These are phyloP conservation scores for Fusarium ramigenum DNA, from an alignment of 2,329 filamentous ascomycete genomes.

Conservation along the genomic window DNA sequence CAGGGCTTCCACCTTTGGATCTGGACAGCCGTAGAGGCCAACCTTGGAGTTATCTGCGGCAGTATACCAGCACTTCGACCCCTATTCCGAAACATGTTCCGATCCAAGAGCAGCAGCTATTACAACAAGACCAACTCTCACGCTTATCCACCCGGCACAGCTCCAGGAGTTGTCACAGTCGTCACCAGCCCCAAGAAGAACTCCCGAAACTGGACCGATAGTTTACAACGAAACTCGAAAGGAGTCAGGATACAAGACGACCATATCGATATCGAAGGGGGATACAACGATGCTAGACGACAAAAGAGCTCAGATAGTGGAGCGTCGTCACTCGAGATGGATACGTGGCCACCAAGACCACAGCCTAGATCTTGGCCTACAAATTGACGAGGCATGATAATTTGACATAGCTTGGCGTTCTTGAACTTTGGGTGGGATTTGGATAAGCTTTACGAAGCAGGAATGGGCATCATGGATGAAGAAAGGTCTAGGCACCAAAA, in stretches of 20 bases:
- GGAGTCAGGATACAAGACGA: slow-evolving; percentile 40
- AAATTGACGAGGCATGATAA: slow-evolving; percentile 1
- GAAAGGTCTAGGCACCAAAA: not conserved
- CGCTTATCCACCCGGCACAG: slow-evolving; percentile 29
- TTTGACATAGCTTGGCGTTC: slow-evolving; percentile 25
- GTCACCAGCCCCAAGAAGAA: slow-evolving; percentile 23
- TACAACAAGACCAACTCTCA: slow-evolving; percentile 35
- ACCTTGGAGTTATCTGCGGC: slow-evolving; percentile 54
- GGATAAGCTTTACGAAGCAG: slow-evolving; percentile 1
- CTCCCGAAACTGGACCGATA: slow-evolving; percentile 32
- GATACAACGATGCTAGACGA: slow-evolving; percentile 16
- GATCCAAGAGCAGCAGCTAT: slow-evolving; percentile 39
- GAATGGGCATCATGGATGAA: not conserved
- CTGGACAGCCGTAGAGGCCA: slow-evolving; percentile 54
- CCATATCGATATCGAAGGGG: slow-evolving; percentile 35
- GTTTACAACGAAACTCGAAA: slow-evolving; percentile 32
- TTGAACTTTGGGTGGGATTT: not conserved
- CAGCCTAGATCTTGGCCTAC: slow-evolving; percentile 34
- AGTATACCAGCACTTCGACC: slow-evolving; percentile 50
- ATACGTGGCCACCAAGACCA: slow-evolving; percentile 33
- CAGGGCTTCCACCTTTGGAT: slow-evolving; percentile 53
- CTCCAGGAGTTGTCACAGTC: slow-evolving; percentile 25
- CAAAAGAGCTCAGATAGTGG: slow-evolving; percentile 33
- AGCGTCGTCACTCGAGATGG: slow-evolving; percentile 37
- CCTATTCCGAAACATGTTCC: slow-evolving; percentile 39